A percentile compares a stretch with the other conserved stretches of the same genome.
Evolutionary conservation across 371 early-diverging fungal genomes (phyloP).

Genomic region (Nematocida parisii): DNA sequence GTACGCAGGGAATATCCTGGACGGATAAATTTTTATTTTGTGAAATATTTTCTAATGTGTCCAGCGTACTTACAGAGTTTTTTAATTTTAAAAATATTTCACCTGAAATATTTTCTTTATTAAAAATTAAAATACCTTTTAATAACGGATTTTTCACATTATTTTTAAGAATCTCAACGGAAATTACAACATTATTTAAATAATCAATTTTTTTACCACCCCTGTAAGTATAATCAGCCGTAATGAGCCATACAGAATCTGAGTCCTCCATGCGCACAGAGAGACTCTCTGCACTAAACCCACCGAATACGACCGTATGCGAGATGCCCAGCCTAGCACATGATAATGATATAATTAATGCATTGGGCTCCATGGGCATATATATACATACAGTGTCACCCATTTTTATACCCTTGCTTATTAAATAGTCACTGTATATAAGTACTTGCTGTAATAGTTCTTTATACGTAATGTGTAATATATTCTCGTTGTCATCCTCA

Average conservation of each 20-base stretch:
- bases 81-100: slow-evolving; percentile 73
- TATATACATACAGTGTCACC: slow-evolving; percentile 87
- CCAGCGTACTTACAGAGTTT: background rate
- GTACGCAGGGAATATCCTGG: slow-evolving; percentile 71
- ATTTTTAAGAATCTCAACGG: slow-evolving; percentile 2
- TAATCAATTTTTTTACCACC: slow-evolving; percentile 70
- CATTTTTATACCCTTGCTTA: slow-evolving; percentile 74
- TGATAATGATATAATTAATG: slow-evolving; percentile 81
- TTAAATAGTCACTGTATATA: slow-evolving; percentile 77
- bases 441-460: slow-evolving; percentile 77
- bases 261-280: slow-evolving; percentile 88
- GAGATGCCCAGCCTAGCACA: slow-evolving; percentile 84
- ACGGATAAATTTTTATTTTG: background rate
- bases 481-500: slow-evolving; percentile 80
- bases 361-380: slow-evolving; percentile 92
- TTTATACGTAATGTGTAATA: slow-evolving; percentile 76
- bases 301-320: slow-evolving; percentile 88
- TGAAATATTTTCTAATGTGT: background rate
- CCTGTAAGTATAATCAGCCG: slow-evolving; percentile 80
- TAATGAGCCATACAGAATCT: slow-evolving; percentile 82
- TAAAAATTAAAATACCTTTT: slow-evolving; percentile 28
- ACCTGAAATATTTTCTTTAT: slow-evolving; percentile 76
- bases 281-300: slow-evolving; percentile 81
- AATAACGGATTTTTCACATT: background rate
- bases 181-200: slow-evolving; percentile 6